Percentiles rank a stretch among this genome's conserved stretches.
Conservation (phyloP, 1,284 basidiomycete genomes). For the Trametes versicolor region DNA sequence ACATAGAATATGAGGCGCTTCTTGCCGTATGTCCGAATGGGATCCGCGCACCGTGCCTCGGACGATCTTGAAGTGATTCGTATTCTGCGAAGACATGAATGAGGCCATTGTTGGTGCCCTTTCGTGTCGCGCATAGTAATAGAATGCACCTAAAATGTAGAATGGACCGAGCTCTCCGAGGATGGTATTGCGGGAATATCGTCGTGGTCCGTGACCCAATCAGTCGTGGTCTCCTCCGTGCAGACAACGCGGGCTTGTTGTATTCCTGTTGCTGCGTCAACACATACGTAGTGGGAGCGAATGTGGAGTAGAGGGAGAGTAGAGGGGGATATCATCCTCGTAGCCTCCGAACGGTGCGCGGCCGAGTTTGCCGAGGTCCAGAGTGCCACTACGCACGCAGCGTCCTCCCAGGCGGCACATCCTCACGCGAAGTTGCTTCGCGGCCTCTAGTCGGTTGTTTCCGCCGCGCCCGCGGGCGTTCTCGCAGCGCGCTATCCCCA, state of each 20-base stretch:
- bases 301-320: neutral
- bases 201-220: too few relatives aligned
- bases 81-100: neutral
- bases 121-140: neutral
- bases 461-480: neutral
- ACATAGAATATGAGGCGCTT: conserved; percentile 1
- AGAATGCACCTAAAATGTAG: too few relatives aligned
- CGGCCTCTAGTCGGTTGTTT: conserved; percentile 13
- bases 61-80: conserved; percentile 1
- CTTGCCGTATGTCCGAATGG: conserved; percentile 19
- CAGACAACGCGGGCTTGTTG: too few relatives aligned
- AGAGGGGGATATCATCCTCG: neutral
- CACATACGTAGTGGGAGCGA: too few relatives aligned
- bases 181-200: too few relatives aligned
- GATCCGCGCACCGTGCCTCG: conserved; percentile 6
- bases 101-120: neutral
- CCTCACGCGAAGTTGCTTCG: neutral
- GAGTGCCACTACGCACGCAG: neutral
- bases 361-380: neutral
- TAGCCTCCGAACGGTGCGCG: neutral
- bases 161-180: too few relatives aligned
- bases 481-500: conserved; percentile 6
- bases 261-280: too few relatives aligned
- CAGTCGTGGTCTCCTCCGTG: too few relatives aligned
- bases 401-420: too few relatives aligned